Evolutionary conservation across 148 eudicot species (phyloP), one percentile per base, ranked within the genome.

Genomic region (Suaeda aralocaspica): DNA sequence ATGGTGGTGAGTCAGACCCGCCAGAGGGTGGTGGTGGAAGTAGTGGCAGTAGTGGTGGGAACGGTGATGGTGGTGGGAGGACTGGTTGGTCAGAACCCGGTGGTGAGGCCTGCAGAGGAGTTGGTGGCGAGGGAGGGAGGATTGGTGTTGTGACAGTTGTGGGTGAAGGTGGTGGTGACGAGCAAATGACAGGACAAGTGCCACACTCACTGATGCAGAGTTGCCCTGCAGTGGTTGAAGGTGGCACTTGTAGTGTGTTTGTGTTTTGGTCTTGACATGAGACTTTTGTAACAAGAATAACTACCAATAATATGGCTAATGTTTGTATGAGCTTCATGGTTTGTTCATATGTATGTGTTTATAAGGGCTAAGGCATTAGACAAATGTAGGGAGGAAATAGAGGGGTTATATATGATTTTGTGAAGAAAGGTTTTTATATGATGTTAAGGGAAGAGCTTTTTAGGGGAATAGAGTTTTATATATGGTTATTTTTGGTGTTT

Each of bases 141-240:
- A 55, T 33, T 11, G 72, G 72, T 69, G 67, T 25, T 26, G 3
- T 28, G 26, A 63, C 44, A 0, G 72, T 53, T 12, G 77, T 41
- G 12, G 73, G 64, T 22, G 55, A 44, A 48, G 48, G 30, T 22
- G 60, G 74, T 39, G 75, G 96, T 31, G 97, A 95, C 12, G 89
- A 81, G 75, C 98, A 89, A 41, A 92, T 84, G 62, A 79, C 81
- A 66, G 96, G 96, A 65, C 97, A 92, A 21, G 92, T 80, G 13
- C 66, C 81, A 59, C 98, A 92, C 19, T 92, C 96, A 62, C 96
- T 89, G 2, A 89, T 81, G 71, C 98, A 89, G 9, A 89, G 82
- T 74, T 84, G 72, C 15, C 83, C 85, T 55, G 82, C 71, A 12
- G 70, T 36, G 5, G 70, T 16, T 62, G 74, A 30, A 30, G 76